Base-by-base conservation (phyloP, 345 rosid species). In the Salix dunnii region DNA sequence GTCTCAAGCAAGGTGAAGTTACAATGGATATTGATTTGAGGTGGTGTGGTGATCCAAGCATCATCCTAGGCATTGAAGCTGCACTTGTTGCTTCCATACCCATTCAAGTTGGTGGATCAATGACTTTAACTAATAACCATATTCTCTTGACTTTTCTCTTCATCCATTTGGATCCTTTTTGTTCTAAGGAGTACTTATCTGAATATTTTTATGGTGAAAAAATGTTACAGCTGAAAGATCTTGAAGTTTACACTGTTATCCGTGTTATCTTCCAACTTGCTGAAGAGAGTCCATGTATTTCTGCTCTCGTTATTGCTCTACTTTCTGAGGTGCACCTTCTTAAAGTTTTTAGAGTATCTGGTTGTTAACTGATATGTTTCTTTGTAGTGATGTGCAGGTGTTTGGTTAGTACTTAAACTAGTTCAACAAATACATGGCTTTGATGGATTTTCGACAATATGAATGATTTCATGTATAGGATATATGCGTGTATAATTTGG, bases 31-130 rank as follows among this genome's bases (percentile, higher is more conserved):
- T 94, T 61, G 99, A 96, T 89, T 88, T 96, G 55, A 92, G 98
- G 61, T 96, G 98, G 99, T 90, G 99, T 81, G 99, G 98, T 84
- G 97, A 96, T 86, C 99, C 99, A 67, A 92, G 90, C 84, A 96
- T 96, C 74, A 82, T 96, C 84, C 84, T 96, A 87, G 97, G 92
- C 68, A 98, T 90, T 68, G 92, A 91, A 84, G 92, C 98, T 78
- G 97, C 98, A 61, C 85, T 91, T 75, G 97, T 96, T 82, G 99
- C 97, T 84, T 94, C 98, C 66, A 90, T 96, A 86, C 98, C 99
- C 80, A 94, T 96, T 80, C 99, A 96, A 95, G 99, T 92, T 84
- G 48, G 82, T 73, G 17, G 35, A 66, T 79, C n/a, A n/a, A 70
- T 51, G 36, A 43, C 31, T 49, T 60, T 31, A 61, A 46, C 46